Percentiles rank a stretch among this genome's conserved stretches.
These are phyloP conservation scores for Scleroderma bovista DNA, from an alignment of 768 basidiomycete genomes.

Conservation along the genomic window DNA sequence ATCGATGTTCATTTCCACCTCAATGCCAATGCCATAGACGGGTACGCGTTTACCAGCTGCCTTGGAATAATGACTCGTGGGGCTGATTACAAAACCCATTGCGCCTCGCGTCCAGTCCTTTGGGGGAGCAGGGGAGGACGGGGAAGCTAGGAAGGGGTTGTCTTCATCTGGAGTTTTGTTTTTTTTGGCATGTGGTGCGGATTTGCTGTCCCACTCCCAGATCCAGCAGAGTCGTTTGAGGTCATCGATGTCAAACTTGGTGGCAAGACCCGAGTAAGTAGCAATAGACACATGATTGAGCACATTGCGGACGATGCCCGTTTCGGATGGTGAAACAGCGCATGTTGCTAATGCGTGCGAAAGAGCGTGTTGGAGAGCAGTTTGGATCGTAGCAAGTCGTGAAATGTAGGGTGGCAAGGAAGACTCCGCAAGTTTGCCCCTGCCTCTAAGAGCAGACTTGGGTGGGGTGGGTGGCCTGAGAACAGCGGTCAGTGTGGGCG, in stretches of 20 bases:
- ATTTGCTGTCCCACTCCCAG: conserved; percentile 78
- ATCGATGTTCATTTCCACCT: conserved; percentile 81
- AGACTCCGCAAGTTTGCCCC: conserved; percentile 14
- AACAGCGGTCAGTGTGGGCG: conserved; percentile 1
- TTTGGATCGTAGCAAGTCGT: conserved; percentile 60
- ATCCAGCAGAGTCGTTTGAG: conserved; percentile 77
- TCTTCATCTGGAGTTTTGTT: conserved; percentile 44
- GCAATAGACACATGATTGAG: conserved; percentile 69
- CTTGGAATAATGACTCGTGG: conserved; percentile 71
- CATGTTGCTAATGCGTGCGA: conserved; percentile 83
- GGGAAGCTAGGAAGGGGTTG: conserved; percentile 64
- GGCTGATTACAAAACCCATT: conserved; percentile 73
- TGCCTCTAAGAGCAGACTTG: conserved; percentile 36
- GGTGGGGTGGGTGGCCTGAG: conserved; percentile 57
- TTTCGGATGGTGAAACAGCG: conserved; percentile 73
- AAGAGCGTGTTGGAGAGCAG: conserved; percentile 72
- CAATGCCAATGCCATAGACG: conserved; percentile 81
- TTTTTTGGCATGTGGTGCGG: conserved; percentile 25
- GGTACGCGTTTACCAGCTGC: conserved; percentile 59
- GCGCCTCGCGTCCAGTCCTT: conserved; percentile 76
- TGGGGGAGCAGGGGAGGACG: conserved; percentile 29
- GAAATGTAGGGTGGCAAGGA: conserved; percentile 53
- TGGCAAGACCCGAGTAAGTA: conserved; percentile 61
- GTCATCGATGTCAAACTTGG: conserved; percentile 63
- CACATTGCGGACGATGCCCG: conserved; percentile 70